These are phyloP conservation scores for Metschnikowia lochheadii DNA, from an alignment of 805 yeast species.

Conservation along the genomic window DNA sequence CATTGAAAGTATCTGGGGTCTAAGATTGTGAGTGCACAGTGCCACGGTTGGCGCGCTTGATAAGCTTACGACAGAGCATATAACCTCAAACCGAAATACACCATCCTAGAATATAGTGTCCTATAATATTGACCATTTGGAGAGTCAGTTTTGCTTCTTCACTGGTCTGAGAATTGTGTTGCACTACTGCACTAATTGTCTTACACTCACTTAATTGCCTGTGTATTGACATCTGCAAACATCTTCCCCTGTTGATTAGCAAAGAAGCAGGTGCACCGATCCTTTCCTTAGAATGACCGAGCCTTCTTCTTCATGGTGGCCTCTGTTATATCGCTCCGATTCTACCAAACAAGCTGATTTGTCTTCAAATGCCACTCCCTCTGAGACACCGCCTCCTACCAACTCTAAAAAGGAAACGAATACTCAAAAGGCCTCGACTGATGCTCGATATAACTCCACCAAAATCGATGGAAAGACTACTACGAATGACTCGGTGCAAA, in stretches of 20 bases:
- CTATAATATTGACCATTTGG: not conserved
- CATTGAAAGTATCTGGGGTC: not conserved
- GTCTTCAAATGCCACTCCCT: not conserved
- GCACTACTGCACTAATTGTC: not conserved
- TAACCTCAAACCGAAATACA: not conserved
- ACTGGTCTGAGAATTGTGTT: not conserved
- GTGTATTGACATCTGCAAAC: not conserved
- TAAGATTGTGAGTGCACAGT: not conserved
- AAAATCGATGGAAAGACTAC: not conserved
- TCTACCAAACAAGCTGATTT: not conserved
- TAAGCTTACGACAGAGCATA: not conserved
- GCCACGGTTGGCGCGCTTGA: conserved; percentile 2
- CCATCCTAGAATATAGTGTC: not conserved
- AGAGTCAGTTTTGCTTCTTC: not conserved
- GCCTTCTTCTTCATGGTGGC: conserved; percentile 2
- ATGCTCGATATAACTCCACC: not conserved
- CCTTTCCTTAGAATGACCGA: not conserved
- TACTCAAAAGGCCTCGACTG: not conserved
- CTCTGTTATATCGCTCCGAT: not conserved
- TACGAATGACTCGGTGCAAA: not conserved
- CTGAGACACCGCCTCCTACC: not conserved
- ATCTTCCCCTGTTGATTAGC: not conserved
- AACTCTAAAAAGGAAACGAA: not conserved
- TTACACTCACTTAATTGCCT: not conserved
- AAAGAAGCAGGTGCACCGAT: not conserved